Conservation (phyloP, 176 grass and related monocot species). For the Triticum timopheevii region DNA sequence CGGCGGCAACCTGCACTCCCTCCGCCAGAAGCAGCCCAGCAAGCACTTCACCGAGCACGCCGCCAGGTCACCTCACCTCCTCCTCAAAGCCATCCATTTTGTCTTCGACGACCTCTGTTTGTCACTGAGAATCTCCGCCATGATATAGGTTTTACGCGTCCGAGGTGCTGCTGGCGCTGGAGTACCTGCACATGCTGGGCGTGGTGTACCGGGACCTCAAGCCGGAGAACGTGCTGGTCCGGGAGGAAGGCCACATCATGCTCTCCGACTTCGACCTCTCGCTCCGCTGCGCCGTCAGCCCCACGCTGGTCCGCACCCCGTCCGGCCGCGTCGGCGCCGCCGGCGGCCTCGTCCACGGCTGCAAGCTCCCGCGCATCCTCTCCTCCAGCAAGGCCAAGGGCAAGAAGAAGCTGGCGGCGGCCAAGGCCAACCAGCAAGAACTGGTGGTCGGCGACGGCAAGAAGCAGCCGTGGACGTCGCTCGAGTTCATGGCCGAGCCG, state of each 20-base stretch:
- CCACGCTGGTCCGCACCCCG: constrained; percentile 65
- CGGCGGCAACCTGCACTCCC: constrained; percentile 94
- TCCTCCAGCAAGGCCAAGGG: constrained; percentile 42
- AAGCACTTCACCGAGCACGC: constrained; percentile 84
- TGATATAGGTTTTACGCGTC: constrained; percentile 67
- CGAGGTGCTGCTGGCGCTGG: constrained; percentile 80
- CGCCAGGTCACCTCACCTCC: constrained; percentile 35
- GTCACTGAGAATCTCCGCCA: not conserved
- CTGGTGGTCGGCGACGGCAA: not conserved
- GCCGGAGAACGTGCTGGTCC: constrained; percentile 80
- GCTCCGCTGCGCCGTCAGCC: constrained; percentile 79
- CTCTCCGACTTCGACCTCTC: constrained; percentile 95
- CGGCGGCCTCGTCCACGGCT: constrained; percentile 37
- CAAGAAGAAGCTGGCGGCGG: not conserved
- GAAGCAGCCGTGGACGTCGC: constrained; percentile 30
- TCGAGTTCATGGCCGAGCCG: constrained; percentile 89
- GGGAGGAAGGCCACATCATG: constrained; percentile 91
- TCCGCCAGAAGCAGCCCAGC: constrained; percentile 75
- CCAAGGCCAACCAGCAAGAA: not conserved
- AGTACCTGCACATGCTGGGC: constrained; percentile 96
- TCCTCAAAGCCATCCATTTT: not conserved
- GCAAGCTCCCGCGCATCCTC: constrained; percentile 73
- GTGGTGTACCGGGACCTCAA: constrained; percentile 88
- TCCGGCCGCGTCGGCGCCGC: constrained; percentile 41
- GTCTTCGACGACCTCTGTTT: not conserved